phyloP scores from a whole-genome alignment of 164 flowering plant genomes.

The Tetrastigma voinierianum region DNA sequence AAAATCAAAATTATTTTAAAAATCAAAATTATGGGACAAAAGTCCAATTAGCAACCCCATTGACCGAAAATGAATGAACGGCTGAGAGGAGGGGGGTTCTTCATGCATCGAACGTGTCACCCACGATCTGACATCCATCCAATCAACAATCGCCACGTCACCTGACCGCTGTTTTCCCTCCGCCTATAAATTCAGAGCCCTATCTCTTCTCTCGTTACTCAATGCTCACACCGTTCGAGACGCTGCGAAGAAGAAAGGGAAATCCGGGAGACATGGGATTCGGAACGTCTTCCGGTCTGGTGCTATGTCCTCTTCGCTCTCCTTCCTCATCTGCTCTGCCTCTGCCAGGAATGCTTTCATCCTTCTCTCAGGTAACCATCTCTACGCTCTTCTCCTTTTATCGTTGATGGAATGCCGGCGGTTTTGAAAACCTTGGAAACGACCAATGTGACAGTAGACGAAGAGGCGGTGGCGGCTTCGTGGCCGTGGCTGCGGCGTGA shows the following conservation, averaged over 20 bases:
- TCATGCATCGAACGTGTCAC: not conserved
- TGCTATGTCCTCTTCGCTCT: slow-evolving; percentile 6
- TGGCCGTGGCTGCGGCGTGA: no score
- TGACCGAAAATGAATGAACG: slow-evolving; percentile 3
- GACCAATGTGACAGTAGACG: no score
- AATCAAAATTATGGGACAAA: no score
- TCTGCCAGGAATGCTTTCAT: slow-evolving; percentile 8
- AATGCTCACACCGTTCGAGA: no score
- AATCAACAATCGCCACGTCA: not conserved
- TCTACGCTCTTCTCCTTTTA: not conserved
- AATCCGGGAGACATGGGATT: slow-evolving; percentile 4
- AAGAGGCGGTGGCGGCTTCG: no score
- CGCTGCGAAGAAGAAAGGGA: not conserved
- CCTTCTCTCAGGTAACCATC: slow-evolving; percentile 1
- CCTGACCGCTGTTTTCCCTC: no score
- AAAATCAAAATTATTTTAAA: no score
- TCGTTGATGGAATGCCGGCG: not conserved
- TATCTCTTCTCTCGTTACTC: no score
- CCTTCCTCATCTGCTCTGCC: slow-evolving; percentile 7
- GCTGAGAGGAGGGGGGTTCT: not conserved
- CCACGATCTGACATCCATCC: not conserved
- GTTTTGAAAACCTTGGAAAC: not conserved
- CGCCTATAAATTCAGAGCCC: no score
- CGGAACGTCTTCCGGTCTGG: not conserved
- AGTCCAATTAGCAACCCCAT: slow-evolving; percentile 10